A percentile compares a stretch with the other conserved stretches of the same genome.
Evolutionary conservation across 768 basidiomycete species (phyloP).

Genomic region (Plicaturopsis crispa): DNA sequence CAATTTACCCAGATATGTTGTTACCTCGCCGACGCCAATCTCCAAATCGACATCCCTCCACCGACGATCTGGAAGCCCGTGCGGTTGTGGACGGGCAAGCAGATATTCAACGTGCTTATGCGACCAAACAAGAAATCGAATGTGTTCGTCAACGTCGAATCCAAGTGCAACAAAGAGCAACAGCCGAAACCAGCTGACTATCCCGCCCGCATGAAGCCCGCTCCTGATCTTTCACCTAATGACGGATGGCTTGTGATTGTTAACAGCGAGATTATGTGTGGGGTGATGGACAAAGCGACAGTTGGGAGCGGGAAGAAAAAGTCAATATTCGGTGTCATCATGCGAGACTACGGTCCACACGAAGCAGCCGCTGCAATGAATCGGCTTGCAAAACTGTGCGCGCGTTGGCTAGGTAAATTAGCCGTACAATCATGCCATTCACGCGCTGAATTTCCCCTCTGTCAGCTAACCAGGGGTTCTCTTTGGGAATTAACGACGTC

Average conservation of each 20-base stretch:
- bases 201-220: constrained; percentile 50
- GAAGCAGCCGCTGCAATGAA: constrained; percentile 96
- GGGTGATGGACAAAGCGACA: constrained; percentile 97
- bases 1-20: constrained; percentile 97
- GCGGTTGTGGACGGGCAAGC: constrained; percentile 96
- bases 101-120: constrained; percentile 97
- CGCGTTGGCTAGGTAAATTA: constrained; percentile 78
- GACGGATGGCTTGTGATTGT: constrained; percentile 97
- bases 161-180: constrained; percentile 87
- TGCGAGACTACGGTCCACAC: constrained; percentile 92
- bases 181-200: constrained; percentile 61
- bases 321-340: constrained; percentile 95
- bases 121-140: constrained; percentile 79
- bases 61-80: constrained; percentile 92
- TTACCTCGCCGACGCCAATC: constrained; percentile 84
- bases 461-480: constrained; percentile 95
- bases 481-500: constrained; percentile 96
- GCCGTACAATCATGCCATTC: neutral
- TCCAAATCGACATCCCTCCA: constrained; percentile 93
- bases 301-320: constrained; percentile 99
- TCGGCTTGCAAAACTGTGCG: constrained; percentile 89
- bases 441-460: constrained; percentile 7
- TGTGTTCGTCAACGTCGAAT: constrained; percentile 91
- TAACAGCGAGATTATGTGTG: constrained; percentile 99
- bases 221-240: constrained; percentile 87